phyloP scores from a whole-genome alignment of 257 asterid species.

The Nicotiana tabacum region DNA sequence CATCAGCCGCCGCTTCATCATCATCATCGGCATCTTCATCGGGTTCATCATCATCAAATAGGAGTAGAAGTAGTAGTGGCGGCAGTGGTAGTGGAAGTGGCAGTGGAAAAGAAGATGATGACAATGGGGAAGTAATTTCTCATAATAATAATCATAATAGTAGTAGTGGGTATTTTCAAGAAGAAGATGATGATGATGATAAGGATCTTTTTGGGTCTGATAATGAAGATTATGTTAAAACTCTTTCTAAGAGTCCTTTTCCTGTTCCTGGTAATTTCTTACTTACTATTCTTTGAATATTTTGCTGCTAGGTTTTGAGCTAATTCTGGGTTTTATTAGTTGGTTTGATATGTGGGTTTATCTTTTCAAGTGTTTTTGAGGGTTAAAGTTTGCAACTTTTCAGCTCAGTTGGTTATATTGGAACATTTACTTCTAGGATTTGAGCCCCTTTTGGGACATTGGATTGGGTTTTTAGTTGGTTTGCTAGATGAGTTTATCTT shows the following conservation, averaged over 20 bases:
- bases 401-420: not conserved
- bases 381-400: constrained; percentile 1
- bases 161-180: constrained; percentile 20
- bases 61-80: constrained; percentile 55
- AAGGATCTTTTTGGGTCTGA: constrained; percentile 95
- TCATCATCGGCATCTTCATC: constrained; percentile 44
- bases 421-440: not conserved
- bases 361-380: not conserved
- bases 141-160: constrained; percentile 14
- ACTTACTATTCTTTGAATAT: not conserved
- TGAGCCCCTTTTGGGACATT: not conserved
- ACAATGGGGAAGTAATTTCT: constrained; percentile 57
- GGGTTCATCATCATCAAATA: constrained; percentile 45
- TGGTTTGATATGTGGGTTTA: not conserved
- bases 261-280: constrained; percentile 66
- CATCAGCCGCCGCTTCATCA: constrained; percentile 34
- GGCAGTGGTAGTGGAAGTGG: constrained; percentile 20
- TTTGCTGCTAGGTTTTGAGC: not conserved
- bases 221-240: constrained; percentile 73
- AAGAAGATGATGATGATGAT: constrained; percentile 27
- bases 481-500: not conserved
- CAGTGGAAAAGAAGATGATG: constrained; percentile 32
- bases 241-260: constrained; percentile 52
- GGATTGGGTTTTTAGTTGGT: not conserved
- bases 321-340: not conserved